Base-by-base conservation (phyloP, 2,329 filamentous ascomycete species). In the Leptographium radiaticola region DNA sequence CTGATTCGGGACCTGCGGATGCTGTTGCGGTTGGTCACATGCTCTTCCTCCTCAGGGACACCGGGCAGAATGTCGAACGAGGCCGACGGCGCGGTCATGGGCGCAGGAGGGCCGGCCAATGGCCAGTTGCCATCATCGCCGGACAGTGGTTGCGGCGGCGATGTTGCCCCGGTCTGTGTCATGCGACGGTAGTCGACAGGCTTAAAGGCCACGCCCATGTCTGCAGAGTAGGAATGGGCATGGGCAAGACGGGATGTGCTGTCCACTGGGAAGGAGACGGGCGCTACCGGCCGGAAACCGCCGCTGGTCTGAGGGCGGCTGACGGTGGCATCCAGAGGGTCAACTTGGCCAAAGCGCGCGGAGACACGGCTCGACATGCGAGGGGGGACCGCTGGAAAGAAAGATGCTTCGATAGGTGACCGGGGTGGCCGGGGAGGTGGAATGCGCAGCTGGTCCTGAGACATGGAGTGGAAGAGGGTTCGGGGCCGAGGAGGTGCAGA, bases 21-120 rank as follows among this genome's bases (percentile, higher is more conserved):
- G 38, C 55, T 59, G 54, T 65, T 69, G 31, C 60, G 60, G 36
- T 62, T 62, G 51, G 62, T 65, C 47, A 66, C 64, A 55, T 72
- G 70, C 58, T 83, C 80, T 38, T 84, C 80, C 60, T 84, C 80
- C 61, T 84, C 80, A 1, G 80, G 77, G 5, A 84, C 80, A 59
- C 82, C 75, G 7, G 79, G 71, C 18, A 84, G 67, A 20, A 72
- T 66, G 52, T 75, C 73, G 56, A 68, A 73, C 11, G 67, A 36
- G 11, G 55, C 36, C 7, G 55, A 44, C 2, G 51, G 38, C 6
- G 56, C 18, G 2, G 49, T 38, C 56, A 31, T 39, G n/a, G 46
- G 9, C 16, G 30, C 7, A n/a, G 63, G 61, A 9, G 67, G 63
- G 30, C 66, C 63, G 2, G 69, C 65, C 51, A 80, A 61, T 1